Evolutionary conservation across 768 basidiomycete species (phyloP), one percentile per base, ranked within the genome.

Genomic region (Xerocomus potaroensis): DNA sequence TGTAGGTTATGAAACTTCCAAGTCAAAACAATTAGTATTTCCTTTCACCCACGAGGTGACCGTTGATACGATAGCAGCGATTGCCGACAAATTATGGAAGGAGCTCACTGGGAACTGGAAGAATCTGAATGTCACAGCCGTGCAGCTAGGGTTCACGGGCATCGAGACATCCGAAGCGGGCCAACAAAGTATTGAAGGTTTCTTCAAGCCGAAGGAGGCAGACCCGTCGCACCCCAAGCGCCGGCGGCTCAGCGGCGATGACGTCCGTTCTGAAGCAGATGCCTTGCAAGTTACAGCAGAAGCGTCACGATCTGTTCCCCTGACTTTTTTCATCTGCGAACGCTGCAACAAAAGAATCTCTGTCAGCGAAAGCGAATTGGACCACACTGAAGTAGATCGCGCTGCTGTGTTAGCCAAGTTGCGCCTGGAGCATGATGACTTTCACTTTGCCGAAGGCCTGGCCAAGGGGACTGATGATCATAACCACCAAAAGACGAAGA

Each of bases 121-220:
- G 12, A 66, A 67, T 2, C 72, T 90, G 66, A 84, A 86, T 47
- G 74, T 96, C 32, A 85, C 83, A 21, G 78, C 76, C 54, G 76
- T 98, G 7, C 71, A 75, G 26, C 72, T 96, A 32, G 77, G 77
- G 5, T 92, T 96, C 57, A 77, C 83, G 6, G 89, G 89, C 3
- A 79, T 96, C 31, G 90, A 86, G 55, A 69, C 73, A 2, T 67
- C 78, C 34, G 91, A 91, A 60, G 67, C 71, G 1, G 94, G 94
- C 11, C 95, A 97, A 63, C 78, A 77, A 50, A 84, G 78, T 27
- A 95, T 99, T 45, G 87, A 95, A 62, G 81, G 84, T 1, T 99
- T 98, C 67, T 80, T 99, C 48, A 77, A 72, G 9, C 43, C 66
- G 8, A 65, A 53, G 18, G 59, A 64, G 33, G 43, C 32, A 58